Evolutionary conservation across 1,284 basidiomycete genomes (phyloP), one percentile per base, ranked within the genome.

Genomic region (Fistulinella cinereoalba): DNA sequence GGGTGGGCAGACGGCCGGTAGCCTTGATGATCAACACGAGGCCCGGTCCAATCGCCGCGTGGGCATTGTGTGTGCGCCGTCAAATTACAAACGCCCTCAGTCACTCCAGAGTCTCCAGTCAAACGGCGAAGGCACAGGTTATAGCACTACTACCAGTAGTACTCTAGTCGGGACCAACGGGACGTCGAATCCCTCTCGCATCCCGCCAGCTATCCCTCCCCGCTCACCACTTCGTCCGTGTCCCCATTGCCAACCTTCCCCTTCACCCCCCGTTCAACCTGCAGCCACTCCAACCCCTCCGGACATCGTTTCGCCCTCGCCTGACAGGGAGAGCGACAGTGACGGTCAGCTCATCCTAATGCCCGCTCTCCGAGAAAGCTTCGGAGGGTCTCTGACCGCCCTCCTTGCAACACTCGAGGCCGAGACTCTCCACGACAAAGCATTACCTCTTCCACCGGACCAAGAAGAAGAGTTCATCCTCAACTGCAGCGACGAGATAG

Each of bases 21-120:
- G n/a, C n/a, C n/a, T n/a, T n/a, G n/a, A n/a, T n/a, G n/a, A 54
- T 48, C 59, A 63, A 61, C 56, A 56, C 40, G 57, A 59, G 60
- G 56, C 57, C 49, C 57, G 56, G 27, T 28, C 27, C 3, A 28
- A 13, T 28, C 27, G 27, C 61, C 59, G 60, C 61, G 62, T 62
- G 63, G 63, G 27, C 27, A 28, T 28, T 13, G 27, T 28, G 10
- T 28, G 27, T 28, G 27, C 27, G 27, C 27, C 27, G 9, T 13
- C 27, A 28, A 28, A 28, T 28, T 28, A 28, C 27, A 28, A 28
- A 28, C 27, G 10, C 36, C 39, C 6, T 9, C 22, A 32, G 33
- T 31, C 12, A 13, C 38, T 60, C 10, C 27, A 4, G 27, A n/a
- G n/a, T n/a, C n/a, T n/a, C n/a, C n/a, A n/a, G n/a, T n/a, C n/a